A percentile compares a stretch with the other conserved stretches of the same genome.
These are phyloP conservation scores for Volvox reticuliferus DNA, from an alignment of 139 green algal genomes.

Conservation along the genomic window DNA sequence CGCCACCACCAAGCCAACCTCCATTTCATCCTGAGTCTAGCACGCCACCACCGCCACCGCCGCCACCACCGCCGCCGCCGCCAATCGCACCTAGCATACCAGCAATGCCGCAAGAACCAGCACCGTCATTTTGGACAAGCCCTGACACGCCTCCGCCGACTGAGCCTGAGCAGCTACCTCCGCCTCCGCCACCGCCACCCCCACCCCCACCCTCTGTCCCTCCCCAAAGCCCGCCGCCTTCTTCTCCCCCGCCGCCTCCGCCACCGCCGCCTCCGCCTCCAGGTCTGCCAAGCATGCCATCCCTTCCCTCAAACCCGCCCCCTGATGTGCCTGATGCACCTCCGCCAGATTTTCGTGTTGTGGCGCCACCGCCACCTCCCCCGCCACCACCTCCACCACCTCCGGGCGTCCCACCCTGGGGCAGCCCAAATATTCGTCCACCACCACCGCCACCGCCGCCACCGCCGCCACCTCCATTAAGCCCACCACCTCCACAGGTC, in stretches of 20 bases:
- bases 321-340: neutral
- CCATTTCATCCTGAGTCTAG: neutral
- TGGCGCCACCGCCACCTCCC: neutral
- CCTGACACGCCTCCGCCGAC: neutral
- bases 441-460: too few relatives aligned
- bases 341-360: neutral
- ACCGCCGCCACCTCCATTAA: too few relatives aligned
- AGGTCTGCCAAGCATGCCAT: neutral
- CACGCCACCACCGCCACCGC: neutral
- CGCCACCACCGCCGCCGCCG: neutral
- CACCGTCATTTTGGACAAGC: neutral
- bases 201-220: neutral
- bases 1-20: neutral
- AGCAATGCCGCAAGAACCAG: neutral
- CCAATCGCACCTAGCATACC: neutral
- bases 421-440: too few relatives aligned
- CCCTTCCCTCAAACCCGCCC: neutral
- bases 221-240: neutral
- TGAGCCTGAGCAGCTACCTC: neutral
- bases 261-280: conserved; percentile 9
- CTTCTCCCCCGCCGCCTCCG: neutral
- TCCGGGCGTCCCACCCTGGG: neutral
- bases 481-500: too few relatives aligned
- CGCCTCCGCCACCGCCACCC: neutral
- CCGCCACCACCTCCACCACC: conserved; percentile 12